Evolutionary conservation across 2,329 filamentous ascomycete species (phyloP).

Genomic region (Diaporthe longicolla): DNA sequence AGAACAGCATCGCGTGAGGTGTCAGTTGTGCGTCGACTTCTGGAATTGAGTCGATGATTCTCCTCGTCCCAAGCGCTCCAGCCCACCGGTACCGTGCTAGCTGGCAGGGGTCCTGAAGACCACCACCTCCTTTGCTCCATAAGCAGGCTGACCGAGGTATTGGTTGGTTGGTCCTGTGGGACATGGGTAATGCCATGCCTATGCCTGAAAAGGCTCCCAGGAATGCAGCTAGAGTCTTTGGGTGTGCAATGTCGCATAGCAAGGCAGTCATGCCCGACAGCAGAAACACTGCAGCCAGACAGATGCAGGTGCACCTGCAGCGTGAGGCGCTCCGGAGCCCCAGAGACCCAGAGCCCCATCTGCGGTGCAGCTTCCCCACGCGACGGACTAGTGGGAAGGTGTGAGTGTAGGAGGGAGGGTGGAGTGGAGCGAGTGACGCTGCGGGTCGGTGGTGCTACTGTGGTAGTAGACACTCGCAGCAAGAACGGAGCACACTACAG

Average conservation of each 20-base stretch:
- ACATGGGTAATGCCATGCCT: background rate
- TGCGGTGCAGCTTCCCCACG: constrained; percentile 31
- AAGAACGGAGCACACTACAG: background rate
- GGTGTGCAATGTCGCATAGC: background rate
- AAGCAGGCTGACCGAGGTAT: background rate
- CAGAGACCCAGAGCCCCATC: constrained; percentile 28
- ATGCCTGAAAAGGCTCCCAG: background rate
- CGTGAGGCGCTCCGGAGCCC: background rate
- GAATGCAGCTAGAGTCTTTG: too few relatives aligned
- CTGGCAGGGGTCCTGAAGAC: background rate
- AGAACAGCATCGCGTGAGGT: constrained; percentile 27
- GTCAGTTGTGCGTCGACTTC: constrained; percentile 9
- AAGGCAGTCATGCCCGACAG: background rate
- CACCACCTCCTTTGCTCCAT: too few relatives aligned
- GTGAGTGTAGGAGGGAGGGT: background rate
- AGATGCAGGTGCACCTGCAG: constrained; percentile 17
- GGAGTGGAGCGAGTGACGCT: constrained; percentile 29
- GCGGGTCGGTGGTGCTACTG: background rate
- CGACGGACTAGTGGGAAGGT: constrained; percentile 7
- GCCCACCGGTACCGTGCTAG: constrained; percentile 4
- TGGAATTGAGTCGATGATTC: constrained; percentile 10
- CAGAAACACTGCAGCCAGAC: background rate
- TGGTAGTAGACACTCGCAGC: too few relatives aligned
- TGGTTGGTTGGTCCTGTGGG: background rate
- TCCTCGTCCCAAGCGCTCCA: constrained; percentile 25